Evolutionary conservation across 345 rosid genomes (phyloP).

Genomic region (Brassica rapa): DNA sequence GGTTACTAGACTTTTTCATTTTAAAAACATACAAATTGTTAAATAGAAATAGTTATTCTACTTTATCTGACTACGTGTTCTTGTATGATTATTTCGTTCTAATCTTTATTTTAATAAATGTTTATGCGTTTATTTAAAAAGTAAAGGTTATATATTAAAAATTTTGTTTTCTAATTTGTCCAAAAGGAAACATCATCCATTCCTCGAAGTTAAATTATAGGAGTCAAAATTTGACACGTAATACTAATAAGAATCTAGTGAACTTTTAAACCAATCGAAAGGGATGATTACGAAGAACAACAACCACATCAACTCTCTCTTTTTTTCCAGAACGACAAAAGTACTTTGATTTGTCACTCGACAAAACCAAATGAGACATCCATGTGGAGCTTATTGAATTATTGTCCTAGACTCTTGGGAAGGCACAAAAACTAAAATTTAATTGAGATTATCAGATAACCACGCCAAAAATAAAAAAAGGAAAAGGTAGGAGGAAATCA

Average conservation of each 20-base stretch:
- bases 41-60: too few relatives aligned
- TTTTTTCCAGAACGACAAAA: constrained; percentile 17
- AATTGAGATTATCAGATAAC: background rate
- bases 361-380: background rate
- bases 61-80: too few relatives aligned
- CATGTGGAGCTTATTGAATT: background rate
- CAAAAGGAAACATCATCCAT: background rate
- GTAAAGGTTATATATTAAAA: background rate
- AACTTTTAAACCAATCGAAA: constrained; percentile 14
- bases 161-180: background rate
- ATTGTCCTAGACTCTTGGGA: constrained; percentile 8
- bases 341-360: constrained; percentile 12
- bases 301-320: constrained; percentile 10
- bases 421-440: background rate
- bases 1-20: too few relatives aligned
- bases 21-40: background rate
- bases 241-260: background rate
- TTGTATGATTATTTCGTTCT: too few relatives aligned
- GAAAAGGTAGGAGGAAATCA: background rate
- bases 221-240: constrained; percentile 20
- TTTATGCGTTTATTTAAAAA: too few relatives aligned
- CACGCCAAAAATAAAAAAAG: background rate
- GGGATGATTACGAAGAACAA: constrained; percentile 19
- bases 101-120: too few relatives aligned
- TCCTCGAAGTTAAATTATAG: background rate